Percentiles rank a stretch among this genome's conserved stretches.
Evolutionary conservation across 2,329 filamentous ascomycete species (phyloP).

Genomic region (Pestalotiopsis sp.): DNA sequence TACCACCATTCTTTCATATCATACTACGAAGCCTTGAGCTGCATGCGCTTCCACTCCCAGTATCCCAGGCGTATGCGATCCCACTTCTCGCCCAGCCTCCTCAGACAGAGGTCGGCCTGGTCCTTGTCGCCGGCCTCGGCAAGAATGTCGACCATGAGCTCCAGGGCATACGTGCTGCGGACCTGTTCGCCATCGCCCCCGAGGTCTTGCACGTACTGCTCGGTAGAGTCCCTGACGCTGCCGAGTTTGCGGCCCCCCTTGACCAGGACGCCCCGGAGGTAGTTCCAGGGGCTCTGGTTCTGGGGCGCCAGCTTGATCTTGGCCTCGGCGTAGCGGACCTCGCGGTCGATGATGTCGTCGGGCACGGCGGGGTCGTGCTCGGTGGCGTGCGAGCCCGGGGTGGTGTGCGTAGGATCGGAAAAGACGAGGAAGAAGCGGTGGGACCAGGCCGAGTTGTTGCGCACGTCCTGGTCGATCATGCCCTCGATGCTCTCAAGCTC

Average conservation of each 20-base stretch:
- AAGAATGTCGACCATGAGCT: slow-evolving; percentile 72
- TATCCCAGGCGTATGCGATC: slow-evolving; percentile 91
- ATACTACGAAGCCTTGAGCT: slow-evolving; percentile 75
- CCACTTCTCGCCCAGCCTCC: slow-evolving; percentile 79
- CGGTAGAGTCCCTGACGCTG: slow-evolving; percentile 49
- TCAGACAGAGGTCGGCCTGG: slow-evolving; percentile 70
- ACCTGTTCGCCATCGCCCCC: slow-evolving; percentile 53
- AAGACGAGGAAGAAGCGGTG: slow-evolving; percentile 96
- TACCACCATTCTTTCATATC: slow-evolving; percentile 29
- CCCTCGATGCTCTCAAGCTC: slow-evolving; percentile 73
- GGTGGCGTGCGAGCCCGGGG: slow-evolving; percentile 49
- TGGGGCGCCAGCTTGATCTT: slow-evolving; percentile 82
- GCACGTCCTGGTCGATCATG: slow-evolving; percentile 77
- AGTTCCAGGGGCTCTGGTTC: slow-evolving; percentile 95
- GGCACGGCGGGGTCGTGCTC: slow-evolving; percentile 60
- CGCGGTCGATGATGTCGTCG: slow-evolving; percentile 67
- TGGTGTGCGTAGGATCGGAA: slow-evolving; percentile 56
- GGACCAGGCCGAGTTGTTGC: slow-evolving; percentile 98
- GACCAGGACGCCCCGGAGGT: slow-evolving; percentile 74
- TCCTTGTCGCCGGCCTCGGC: slow-evolving; percentile 57
- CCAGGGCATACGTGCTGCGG: slow-evolving; percentile 67
- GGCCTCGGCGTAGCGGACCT: slow-evolving; percentile 73
- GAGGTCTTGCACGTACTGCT: slow-evolving; percentile 52
- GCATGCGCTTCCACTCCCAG: slow-evolving; percentile 77
- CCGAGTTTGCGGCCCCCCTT: slow-evolving; percentile 61